Percentiles rank a stretch among this genome's conserved stretches.
Conservation (phyloP, 2,329 filamentous ascomycete species). For the Fusarium kyushuense region DNA sequence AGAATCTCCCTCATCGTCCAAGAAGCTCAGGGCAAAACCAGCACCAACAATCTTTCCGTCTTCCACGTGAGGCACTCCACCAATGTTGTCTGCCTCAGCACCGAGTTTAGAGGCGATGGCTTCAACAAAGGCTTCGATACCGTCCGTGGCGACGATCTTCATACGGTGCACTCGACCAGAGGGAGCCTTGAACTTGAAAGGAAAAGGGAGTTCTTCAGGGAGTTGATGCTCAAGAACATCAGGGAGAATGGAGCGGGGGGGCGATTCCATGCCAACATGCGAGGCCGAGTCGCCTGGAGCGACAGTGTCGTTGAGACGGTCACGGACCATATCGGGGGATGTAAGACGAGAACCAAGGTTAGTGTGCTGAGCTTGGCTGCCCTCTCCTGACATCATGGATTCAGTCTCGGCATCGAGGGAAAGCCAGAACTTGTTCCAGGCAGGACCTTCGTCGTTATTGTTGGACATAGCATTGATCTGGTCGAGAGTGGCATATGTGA, state of each 20-base stretch:
- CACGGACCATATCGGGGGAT: conserved; percentile 81
- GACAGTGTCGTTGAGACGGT: conserved; percentile 82
- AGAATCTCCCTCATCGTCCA: conserved; percentile 96
- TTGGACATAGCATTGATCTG: conserved; percentile 97
- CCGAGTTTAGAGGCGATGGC: conserved; percentile 88
- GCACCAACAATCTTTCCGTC: conserved; percentile 80
- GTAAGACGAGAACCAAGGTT: conserved; percentile 78
- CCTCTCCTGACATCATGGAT: conserved; percentile 94
- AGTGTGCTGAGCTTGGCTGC: conserved; percentile 75
- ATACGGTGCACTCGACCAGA: conserved; percentile 93
- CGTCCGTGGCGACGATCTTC: conserved; percentile 83
- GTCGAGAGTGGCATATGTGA: conserved; percentile 97
- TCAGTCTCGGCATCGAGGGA: conserved; percentile 95
- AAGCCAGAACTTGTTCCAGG: conserved; percentile 99
- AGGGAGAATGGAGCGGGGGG: conserved; percentile 72
- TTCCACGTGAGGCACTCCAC: conserved; percentile 81
- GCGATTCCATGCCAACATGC: conserved; percentile 85
- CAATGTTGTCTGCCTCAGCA: conserved; percentile 82
- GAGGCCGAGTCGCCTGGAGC: conserved; percentile 95
- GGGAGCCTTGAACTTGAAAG: conserved; percentile 99
- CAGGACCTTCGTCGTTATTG: conserved; percentile 85
- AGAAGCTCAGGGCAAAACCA: conserved; percentile 93
- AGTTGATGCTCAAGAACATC: conserved; percentile 63
- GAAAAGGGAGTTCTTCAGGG: conserved; percentile 81
- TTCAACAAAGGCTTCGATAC: conserved; percentile 81